Percentiles rank a stretch among this genome's conserved stretches.
phyloP scores from a whole-genome alignment of 768 basidiomycete genomes.

The Suillus bovinus region DNA sequence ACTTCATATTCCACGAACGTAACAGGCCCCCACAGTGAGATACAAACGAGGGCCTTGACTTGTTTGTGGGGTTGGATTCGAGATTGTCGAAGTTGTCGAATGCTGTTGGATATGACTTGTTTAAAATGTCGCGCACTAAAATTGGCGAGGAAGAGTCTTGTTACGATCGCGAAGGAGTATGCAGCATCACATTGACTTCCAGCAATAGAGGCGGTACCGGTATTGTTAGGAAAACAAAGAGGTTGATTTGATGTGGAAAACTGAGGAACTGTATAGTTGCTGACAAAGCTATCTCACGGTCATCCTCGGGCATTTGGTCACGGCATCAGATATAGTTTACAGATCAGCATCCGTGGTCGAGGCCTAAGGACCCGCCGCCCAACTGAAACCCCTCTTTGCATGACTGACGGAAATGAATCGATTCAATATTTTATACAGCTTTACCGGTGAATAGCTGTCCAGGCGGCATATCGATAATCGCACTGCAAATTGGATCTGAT shows the following conservation, averaged over 20 bases:
- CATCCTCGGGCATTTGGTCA: background rate
- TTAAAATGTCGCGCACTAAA: background rate
- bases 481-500: background rate
- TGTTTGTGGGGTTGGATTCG: conserved; percentile 38
- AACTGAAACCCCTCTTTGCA: background rate
- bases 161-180: background rate
- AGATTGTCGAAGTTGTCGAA: background rate
- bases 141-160: background rate
- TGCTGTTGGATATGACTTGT: background rate
- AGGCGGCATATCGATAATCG: background rate
- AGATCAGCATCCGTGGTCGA: background rate
- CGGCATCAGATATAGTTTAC: too few species aligned
- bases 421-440: background rate
- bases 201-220: background rate
- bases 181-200: background rate
- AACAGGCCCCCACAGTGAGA: conserved; percentile 59
- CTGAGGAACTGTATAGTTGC: conserved; percentile 16
- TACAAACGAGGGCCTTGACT: conserved; percentile 62
- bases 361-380: background rate
- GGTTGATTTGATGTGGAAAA: background rate
- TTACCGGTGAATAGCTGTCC: background rate
- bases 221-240: background rate
- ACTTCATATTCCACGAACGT: conserved; percentile 69
- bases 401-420: background rate
- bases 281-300: conserved; percentile 28